phyloP scores from a whole-genome alignment of 805 yeast species.

The Sugiyamaella chiloensis region DNA sequence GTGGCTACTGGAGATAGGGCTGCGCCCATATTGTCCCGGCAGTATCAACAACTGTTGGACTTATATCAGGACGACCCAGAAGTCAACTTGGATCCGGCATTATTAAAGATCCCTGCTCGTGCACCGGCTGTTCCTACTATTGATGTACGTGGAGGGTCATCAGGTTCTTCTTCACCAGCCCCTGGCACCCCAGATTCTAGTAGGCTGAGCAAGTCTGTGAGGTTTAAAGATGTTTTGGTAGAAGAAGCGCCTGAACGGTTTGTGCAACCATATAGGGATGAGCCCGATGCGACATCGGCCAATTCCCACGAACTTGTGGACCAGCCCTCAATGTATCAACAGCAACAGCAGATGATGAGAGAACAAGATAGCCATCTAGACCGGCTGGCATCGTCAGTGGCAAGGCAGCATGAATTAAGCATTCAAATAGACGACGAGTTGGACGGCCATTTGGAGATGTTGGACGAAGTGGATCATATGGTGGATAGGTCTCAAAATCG shows the following conservation, averaged over 20 bases:
- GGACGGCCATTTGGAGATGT: slow-evolving; percentile 34
- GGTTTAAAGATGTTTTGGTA: slow-evolving; percentile 31
- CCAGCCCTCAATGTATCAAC: slow-evolving; percentile 23
- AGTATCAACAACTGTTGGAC: slow-evolving; percentile 11
- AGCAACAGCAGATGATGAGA: slow-evolving; percentile 32
- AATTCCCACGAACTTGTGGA: slow-evolving; percentile 10
- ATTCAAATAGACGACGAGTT: slow-evolving; percentile 39
- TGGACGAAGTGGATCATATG: slow-evolving; percentile 38
- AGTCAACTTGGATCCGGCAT: slow-evolving; percentile 3
- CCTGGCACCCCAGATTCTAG: slow-evolving; percentile 10
- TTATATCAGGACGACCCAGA: slow-evolving; percentile 12
- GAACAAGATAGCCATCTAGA: slow-evolving; percentile 40
- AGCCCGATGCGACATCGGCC: slow-evolving; percentile 23
- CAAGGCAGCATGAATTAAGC: slow-evolving; percentile 38
- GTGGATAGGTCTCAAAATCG: slow-evolving; percentile 36
- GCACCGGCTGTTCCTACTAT: neutral
- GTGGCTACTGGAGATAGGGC: slow-evolving; percentile 13
- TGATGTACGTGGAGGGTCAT: slow-evolving; percentile 1
- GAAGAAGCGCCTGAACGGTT: slow-evolving; percentile 22
- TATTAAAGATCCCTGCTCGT: neutral
- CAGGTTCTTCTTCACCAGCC: neutral
- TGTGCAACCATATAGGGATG: slow-evolving; percentile 29
- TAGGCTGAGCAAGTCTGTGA: slow-evolving; percentile 25
- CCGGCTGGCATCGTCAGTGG: slow-evolving; percentile 34
- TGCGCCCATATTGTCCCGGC: neutral